Conservation (phyloP, 139 green algal species). For the Volvox africanus region DNA sequence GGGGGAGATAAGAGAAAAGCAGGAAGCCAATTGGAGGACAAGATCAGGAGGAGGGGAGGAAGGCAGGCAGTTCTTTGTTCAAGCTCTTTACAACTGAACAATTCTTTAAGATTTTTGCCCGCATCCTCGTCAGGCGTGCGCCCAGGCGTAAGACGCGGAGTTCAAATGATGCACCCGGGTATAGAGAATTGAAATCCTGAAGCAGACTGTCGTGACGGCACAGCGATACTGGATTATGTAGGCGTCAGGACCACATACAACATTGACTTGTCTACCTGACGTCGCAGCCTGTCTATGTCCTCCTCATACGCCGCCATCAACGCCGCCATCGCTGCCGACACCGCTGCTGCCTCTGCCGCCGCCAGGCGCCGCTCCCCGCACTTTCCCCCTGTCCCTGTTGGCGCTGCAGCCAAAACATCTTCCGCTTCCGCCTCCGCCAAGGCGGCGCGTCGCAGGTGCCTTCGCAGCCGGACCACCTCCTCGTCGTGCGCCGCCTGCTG, state of each 20-base stretch:
- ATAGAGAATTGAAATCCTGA: no score
- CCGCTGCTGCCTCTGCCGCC: neutral
- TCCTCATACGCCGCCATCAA: constrained; percentile 22
- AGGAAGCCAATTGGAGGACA: no score
- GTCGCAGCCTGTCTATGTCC: neutral
- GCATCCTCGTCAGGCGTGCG: no score
- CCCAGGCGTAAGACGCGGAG: no score
- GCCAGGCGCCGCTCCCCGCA: neutral
- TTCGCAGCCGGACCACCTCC: constrained; percentile 6
- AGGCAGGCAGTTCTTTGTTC: no score
- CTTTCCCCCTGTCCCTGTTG: neutral
- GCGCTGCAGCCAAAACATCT: neutral
- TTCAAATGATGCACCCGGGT: no score
- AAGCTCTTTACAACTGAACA: no score
- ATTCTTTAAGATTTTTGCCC: no score
- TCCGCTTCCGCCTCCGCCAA: constrained; percentile 1
- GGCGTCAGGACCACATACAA: neutral
- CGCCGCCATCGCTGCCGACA: neutral
- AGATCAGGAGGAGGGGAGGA: no score
- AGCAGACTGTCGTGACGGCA: no score
- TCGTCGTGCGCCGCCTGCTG: neutral
- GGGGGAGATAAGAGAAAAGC: no score
- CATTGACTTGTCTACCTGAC: neutral
- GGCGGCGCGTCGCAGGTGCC: constrained; percentile 12
- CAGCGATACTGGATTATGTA: no score